A percentile compares a stretch with the other conserved stretches of the same genome.
These are phyloP conservation scores for Tausonia pullulans DNA, from an alignment of 1,284 basidiomycete genomes.

Conservation along the genomic window DNA sequence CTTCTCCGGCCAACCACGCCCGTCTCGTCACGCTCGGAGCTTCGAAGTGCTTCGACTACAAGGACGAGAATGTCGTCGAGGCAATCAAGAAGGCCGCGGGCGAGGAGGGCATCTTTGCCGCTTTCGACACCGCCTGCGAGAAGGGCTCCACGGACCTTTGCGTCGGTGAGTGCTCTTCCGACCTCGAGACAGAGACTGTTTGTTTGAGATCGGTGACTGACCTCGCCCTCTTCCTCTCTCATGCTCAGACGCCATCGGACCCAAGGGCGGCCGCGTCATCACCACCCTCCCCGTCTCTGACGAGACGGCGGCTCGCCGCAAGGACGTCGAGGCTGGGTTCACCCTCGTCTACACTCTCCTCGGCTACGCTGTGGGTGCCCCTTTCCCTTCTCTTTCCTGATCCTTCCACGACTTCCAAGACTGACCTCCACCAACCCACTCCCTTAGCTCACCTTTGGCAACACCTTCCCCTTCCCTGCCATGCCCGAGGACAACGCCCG, in stretches of 20 bases:
- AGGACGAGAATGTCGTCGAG: conserved; percentile 34
- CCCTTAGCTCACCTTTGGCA: not conserved
- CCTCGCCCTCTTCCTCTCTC: not conserved
- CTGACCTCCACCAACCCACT: conserved; percentile 1
- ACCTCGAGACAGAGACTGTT: not conserved
- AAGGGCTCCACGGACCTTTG: conserved; percentile 1
- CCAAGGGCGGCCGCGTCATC: conserved; percentile 3
- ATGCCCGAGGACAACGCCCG: conserved; percentile 3
- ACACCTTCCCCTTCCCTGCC: conserved; percentile 4
- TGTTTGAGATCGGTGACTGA: not conserved
- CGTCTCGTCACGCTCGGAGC: conserved; percentile 44
- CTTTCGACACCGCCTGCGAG: conserved; percentile 8
- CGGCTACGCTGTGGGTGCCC: conserved; percentile 5
- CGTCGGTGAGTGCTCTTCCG: conserved; percentile 5
- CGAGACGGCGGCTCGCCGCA: not conserved
- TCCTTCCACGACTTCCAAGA: not conserved
- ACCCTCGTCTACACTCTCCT: conserved; percentile 13
- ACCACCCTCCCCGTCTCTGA: conserved; percentile 5
- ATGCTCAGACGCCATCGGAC: conserved; percentile 9
- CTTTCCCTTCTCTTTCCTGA: not conserved
- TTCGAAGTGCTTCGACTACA: conserved; percentile 44
- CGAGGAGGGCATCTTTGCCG: conserved; percentile 22
- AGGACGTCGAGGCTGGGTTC: conserved; percentile 7
- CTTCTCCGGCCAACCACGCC: conserved; percentile 42
- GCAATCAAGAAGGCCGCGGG: conserved; percentile 37